Evolutionary conservation across 352 stramenopile genomes (phyloP), one percentile per base, ranked within the genome.

Genomic region (Phytopythium oedochilum): DNA sequence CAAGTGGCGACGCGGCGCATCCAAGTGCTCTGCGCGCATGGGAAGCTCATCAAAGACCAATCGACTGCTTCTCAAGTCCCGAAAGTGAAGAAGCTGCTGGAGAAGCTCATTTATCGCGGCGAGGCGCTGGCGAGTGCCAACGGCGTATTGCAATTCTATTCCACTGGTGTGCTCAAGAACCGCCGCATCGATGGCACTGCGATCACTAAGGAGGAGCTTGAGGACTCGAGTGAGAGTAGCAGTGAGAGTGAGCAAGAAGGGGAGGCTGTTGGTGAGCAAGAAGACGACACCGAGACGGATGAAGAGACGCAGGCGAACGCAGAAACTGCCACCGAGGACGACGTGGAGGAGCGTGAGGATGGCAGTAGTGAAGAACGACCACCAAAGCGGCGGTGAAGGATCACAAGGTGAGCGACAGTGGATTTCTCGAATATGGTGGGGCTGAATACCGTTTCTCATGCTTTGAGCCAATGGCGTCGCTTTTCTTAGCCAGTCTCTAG

Each of bases 111-210:
- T 23, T 86, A 86, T 52, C 63, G 63, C 40, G 69, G 66, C 7
- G 72, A 86, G 59, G 73, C 83, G 44, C 55, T 89, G 10, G 78
- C 78, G 7, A 66, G 60, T 4, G 68, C 75, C 11, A 82, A 89
- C 26, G 77, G 77, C 1, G 55, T 89, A 6, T 54, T 87, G 3
- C 69, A 83, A 11, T 77, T 75, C 6, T 86, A 83, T 47, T 78
- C 72, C 7, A 87, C 74, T 12, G 78, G 78, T 15, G 70, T 87
- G 29, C 53, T 89, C 25, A 89, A 87, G 57, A 83, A 86, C 44
- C 61, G 71, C 25, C 71, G 78, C 20, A 83, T 89, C n/a, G 78
- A 88, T 56, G 78, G 78, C 12, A 83, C 75, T 9, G 75, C 75
- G 11, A 86, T 86, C 28, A 60, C 52, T 6, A 84, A 82, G 47